These are phyloP conservation scores for Quercus ilex DNA, from an alignment of 306 rosid genomes.

Conservation along the genomic window DNA sequence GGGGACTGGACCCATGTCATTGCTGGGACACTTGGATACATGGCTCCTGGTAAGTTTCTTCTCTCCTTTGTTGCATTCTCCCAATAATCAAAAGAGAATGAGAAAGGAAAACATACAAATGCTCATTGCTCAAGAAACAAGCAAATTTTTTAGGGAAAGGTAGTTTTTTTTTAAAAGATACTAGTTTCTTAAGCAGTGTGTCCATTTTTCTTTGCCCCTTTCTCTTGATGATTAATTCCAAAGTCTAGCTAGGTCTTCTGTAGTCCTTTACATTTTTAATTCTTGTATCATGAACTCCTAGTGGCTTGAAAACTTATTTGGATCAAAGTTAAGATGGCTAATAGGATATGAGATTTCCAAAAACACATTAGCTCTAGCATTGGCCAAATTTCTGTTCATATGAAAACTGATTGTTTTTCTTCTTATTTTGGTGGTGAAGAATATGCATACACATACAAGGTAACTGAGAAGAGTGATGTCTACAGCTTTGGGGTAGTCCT, in stretches of 20 bases:
- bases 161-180: background rate
- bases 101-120: background rate
- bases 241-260: no score
- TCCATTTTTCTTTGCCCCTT: no score
- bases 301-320: background rate
- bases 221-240: no score
- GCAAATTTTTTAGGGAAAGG: background rate
- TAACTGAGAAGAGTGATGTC: constrained; percentile 89
- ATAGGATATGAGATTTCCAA: background rate
- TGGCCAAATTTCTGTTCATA: background rate
- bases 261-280: no score
- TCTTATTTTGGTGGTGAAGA: constrained; percentile 41
- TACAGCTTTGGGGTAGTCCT: constrained; percentile 88
- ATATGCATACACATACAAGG: constrained; percentile 73
- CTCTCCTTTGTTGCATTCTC: background rate
- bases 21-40: constrained; percentile 85
- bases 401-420: constrained; percentile 22
- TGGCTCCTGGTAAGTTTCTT: constrained; percentile 72
- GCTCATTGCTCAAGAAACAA: background rate
- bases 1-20: constrained; percentile 66
- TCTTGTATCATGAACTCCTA: background rate
- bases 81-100: no score
- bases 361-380: background rate
- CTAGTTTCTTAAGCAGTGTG: no score
- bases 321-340: background rate